These are phyloP conservation scores for Backusella liffmaniae DNA, from an alignment of 192 early-diverging fungal genomes.

Conservation along the genomic window DNA sequence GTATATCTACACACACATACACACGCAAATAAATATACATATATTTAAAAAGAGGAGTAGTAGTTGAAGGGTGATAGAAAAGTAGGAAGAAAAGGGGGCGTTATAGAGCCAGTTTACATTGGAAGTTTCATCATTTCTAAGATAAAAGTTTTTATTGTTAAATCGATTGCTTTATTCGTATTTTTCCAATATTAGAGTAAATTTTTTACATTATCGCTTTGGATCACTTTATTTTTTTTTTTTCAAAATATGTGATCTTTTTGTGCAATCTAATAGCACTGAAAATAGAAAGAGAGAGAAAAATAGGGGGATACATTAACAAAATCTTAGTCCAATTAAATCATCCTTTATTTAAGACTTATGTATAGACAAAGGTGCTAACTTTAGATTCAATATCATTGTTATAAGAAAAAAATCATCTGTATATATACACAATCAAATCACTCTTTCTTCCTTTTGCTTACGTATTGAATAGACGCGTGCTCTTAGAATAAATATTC, in stretches of 20 bases:
- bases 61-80: neutral
- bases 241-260: neutral
- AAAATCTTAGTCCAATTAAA: neutral
- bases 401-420: neutral
- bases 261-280: neutral
- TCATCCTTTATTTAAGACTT: neutral
- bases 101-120: slow-evolving; percentile 3
- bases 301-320: slow-evolving; percentile 2
- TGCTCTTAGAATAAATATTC: neutral
- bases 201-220: neutral
- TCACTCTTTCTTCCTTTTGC: neutral
- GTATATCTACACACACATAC: neutral
- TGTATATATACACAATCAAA: neutral
- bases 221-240: neutral
- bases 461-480: neutral
- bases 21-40: neutral
- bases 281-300: neutral
- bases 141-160: neutral
- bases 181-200: neutral
- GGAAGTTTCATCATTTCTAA: neutral
- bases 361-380: neutral
- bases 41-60: neutral
- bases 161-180: neutral
- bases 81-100: neutral
- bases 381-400: neutral